Base-by-base conservation (phyloP, 1,284 basidiomycete species). In the Boletus smithii region DNA sequence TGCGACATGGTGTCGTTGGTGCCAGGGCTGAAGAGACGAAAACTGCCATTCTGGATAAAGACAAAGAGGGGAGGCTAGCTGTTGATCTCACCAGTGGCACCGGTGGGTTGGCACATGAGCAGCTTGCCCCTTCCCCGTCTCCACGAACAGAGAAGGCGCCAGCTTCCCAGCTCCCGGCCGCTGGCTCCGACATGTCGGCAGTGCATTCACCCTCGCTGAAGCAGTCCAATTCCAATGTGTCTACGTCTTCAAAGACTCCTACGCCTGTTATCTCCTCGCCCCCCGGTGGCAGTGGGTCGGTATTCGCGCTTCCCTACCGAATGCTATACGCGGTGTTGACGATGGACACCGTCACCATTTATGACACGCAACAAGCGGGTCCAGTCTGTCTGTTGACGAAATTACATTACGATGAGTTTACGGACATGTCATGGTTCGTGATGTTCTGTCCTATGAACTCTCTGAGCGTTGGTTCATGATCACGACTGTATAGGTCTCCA, bases 251-350 rank as follows among this genome's bases (percentile, higher is more conserved):
- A 6, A 82, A 79, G 55, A 75, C 79, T 1, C 65, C 76, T 3
- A 78, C 77, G 0, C 79, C 68, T 24, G 51, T 54, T 31, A 55
- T 54, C 23, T 42, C 67, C 22, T 61, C 56, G 9, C 50, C 65
- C 14, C 49, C 62, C 8, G 17, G n/a, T 27, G 30, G 37, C 1
- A 60, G 49, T 60, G 74, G 73, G 14, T 83, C 85, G 22, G 75
- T 97, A 7, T 97, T 99, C 65, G 83, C 89, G 10, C 69, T 98
- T 42, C 91, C 94, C 1, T 97, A 98, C 66, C 79, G 95, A 38
- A 91, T 98, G 85, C 70, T 98, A 34, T 99, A 91, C 63, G 94
- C 97, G 0, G 91, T 99, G 8, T 91, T 94, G 35, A 98, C 95
- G 20, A 97, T 95, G 81, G 95, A 99, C 66, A 88, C 91, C 1